Percentiles rank a stretch among this genome's conserved stretches.
Conservation (phyloP, 805 yeast species). For the Tetrapisispora fleetii region DNA sequence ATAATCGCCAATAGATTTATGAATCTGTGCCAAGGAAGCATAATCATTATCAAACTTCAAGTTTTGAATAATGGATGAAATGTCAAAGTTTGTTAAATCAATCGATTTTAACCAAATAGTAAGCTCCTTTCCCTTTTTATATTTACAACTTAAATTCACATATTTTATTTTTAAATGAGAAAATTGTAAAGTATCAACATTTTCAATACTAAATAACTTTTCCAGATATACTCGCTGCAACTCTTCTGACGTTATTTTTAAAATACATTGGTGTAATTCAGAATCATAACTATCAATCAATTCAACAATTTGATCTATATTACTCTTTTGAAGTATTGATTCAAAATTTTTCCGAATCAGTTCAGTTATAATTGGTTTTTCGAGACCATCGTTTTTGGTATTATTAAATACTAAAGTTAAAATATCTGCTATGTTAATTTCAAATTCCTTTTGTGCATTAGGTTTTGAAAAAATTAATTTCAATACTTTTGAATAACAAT, state of each 20-base stretch:
- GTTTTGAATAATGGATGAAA: slow-evolving; percentile 5
- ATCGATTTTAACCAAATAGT: slow-evolving; percentile 11
- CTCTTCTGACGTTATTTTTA: slow-evolving; percentile 1
- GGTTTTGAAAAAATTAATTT: background rate
- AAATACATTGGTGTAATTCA: slow-evolving; percentile 13
- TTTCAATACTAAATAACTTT: slow-evolving; percentile 5
- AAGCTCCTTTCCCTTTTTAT: slow-evolving; percentile 5
- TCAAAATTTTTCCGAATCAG: slow-evolving; percentile 12
- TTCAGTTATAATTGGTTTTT: background rate
- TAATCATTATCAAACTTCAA: slow-evolving; percentile 9
- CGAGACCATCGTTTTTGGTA: background rate
- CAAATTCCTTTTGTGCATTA: slow-evolving; percentile 5
- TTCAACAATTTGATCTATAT: slow-evolving; percentile 5
- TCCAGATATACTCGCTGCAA: slow-evolving; percentile 14
- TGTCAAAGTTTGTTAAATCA: slow-evolving; percentile 9
- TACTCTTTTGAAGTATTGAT: slow-evolving; percentile 3
- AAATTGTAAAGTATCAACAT: background rate
- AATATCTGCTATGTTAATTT: background rate
- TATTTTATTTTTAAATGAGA: slow-evolving; percentile 8
- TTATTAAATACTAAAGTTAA: background rate
- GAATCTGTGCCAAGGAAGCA: slow-evolving; percentile 15
- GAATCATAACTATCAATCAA: slow-evolving; percentile 13
- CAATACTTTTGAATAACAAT: slow-evolving; percentile 10
- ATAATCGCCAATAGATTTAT: slow-evolving; percentile 11
- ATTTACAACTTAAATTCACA: slow-evolving; percentile 13